phyloP scores from a whole-genome alignment of 1,284 basidiomycete genomes.

The Xerocomus minutiporus region DNA sequence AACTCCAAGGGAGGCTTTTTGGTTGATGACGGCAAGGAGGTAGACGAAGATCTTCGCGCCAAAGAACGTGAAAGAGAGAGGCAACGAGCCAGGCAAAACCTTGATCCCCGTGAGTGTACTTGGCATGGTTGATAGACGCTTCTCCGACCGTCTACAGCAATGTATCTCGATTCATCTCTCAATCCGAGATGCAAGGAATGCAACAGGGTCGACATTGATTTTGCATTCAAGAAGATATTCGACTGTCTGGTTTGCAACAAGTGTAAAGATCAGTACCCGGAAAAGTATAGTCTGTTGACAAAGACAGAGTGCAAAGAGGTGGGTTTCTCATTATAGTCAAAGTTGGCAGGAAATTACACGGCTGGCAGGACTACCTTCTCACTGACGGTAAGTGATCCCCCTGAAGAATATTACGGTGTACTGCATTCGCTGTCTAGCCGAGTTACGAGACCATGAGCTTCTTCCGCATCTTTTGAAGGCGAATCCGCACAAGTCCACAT shows the following conservation, averaged over 20 bases:
- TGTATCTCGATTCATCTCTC: constrained; percentile 59
- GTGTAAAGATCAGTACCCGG: constrained; percentile 86
- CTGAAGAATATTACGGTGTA: not conserved
- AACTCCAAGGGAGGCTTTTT: constrained; percentile 94
- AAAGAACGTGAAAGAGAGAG: constrained; percentile 76
- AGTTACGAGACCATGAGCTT: constrained; percentile 87
- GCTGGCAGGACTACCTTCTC: constrained; percentile 70
- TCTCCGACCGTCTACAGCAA: constrained; percentile 40
- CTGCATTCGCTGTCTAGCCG: constrained; percentile 49
- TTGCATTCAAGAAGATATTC: constrained; percentile 76
- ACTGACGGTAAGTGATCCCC: constrained; percentile 66
- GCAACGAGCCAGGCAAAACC: constrained; percentile 59
- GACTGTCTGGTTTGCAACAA: constrained; percentile 81
- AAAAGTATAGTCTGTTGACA: constrained; percentile 91
- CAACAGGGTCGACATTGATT: constrained; percentile 79
- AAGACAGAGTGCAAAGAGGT: constrained; percentile 99
- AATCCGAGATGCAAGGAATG: constrained; percentile 87
- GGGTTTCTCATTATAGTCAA: constrained; percentile 6
- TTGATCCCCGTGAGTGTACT: constrained; percentile 61
- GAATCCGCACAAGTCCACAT: constrained; percentile 96
- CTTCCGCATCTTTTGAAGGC: constrained; percentile 93
- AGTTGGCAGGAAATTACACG: constrained; percentile 4
- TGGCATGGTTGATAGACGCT: not conserved
- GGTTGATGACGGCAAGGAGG: constrained; percentile 76
- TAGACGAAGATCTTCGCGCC: constrained; percentile 58